A percentile compares a stretch with the other conserved stretches of the same genome.
Evolutionary conservation across 345 rosid species (phyloP).

Genomic region (Aethionema arabicum): DNA sequence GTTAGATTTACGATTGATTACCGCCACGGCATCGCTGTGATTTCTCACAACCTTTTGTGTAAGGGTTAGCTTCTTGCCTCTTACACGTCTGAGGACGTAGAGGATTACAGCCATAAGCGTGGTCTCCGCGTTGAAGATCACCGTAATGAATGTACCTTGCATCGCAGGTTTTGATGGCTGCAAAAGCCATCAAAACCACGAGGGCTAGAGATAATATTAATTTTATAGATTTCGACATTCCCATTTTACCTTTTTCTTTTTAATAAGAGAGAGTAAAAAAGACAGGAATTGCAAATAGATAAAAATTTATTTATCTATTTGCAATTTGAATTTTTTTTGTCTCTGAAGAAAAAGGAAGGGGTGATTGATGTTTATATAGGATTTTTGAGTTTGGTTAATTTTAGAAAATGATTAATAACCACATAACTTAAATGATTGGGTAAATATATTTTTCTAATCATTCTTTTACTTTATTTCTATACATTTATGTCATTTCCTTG

Average conservation of each 20-base stretch:
- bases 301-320: conserved; percentile 14
- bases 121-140: neutral
- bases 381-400: too few relatives aligned
- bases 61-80: conserved; percentile 15
- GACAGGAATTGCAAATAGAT: conserved; percentile 4
- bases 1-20: too few relatives aligned
- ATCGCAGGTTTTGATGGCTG: conserved; percentile 2
- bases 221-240: conserved; percentile 19
- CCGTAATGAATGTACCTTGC: conserved; percentile 5
- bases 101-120: neutral
- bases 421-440: too few relatives aligned
- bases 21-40: neutral
- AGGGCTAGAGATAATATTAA: conserved; percentile 14
- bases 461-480: too few relatives aligned
- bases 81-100: neutral
- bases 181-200: conserved; percentile 21
- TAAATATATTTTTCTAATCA: too few relatives aligned
- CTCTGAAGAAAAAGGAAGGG: conserved; percentile 18
- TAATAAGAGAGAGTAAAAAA: too few relatives aligned
- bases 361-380: too few relatives aligned
- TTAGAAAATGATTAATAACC: too few relatives aligned
- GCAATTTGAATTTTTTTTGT: conserved; percentile 1
- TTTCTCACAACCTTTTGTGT: conserved; percentile 1
- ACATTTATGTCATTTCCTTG: too few relatives aligned
- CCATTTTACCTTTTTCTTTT: conserved; percentile 12